Evolutionary conservation across 2,329 filamentous ascomycete genomes (phyloP), one percentile per base, ranked within the genome.

Genomic region (Penicillium nordicum): DNA sequence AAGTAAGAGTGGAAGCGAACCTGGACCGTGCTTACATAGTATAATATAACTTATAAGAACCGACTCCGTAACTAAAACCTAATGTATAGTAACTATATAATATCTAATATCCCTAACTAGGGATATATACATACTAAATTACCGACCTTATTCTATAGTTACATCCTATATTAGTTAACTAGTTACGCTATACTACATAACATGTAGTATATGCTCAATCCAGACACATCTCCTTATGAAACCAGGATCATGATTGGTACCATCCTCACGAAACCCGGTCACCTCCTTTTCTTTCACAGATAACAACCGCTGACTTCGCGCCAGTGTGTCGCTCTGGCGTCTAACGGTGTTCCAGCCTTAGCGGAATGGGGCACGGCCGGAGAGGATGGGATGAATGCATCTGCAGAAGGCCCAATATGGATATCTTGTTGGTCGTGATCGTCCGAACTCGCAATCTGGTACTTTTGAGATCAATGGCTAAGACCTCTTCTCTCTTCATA

Each of bases 351-450:
- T 41, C 29, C 50, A 53, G 45, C 36, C 44, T 42, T 46, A 55
- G 50, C 50, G 34, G 29, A 47, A 41, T 41, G 27, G 30, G 49
- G 50, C 50, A 47, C 49, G 49, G 34, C 53, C 48, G 48, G 38
- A 53, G 50, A 40, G 16, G 25, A 38, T 50, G 37, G 45, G 30
- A 45, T 45, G 23, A 48, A 36, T 40, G 52, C 47, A 57, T 53
- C 59, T 65, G 63, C 63, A 65, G 40, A 52, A 38, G 61, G 59
- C 63, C 60, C 1, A 59, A 62, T 57, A 7, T 25, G 59, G 62
- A 51, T 51, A 64, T 55, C 30, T 40, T 18, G 27, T 14, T 18
- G 27, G 43, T 30, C 18, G 30, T 48, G 53, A 53, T 57, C 53
- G 43, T 48, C 53, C 44, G 16, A 50, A 49, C 36, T 44, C 40